These are phyloP conservation scores for Colletotrichum acutatum DNA, from an alignment of 2,329 filamentous ascomycete species.

Conservation along the genomic window DNA sequence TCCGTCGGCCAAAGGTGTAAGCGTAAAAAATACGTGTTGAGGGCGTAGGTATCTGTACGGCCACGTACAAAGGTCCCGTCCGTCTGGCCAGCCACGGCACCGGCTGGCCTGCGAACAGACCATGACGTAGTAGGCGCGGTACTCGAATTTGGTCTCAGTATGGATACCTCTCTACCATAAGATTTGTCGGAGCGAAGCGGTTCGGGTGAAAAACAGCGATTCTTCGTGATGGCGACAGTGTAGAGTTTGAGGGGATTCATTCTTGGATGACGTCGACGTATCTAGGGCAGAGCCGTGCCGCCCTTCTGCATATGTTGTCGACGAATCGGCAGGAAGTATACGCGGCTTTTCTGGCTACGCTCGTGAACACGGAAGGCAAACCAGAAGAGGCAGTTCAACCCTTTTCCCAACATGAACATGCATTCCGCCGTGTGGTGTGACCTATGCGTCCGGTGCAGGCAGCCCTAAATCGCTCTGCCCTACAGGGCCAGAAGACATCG, in stretches of 20 bases:
- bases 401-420: constrained; percentile 11
- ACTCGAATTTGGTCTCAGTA: background rate
- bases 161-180: background rate
- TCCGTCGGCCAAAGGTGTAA: constrained; percentile 6
- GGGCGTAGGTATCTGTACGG: background rate
- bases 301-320: constrained; percentile 1
- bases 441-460: constrained; percentile 8
- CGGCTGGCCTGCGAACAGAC: background rate
- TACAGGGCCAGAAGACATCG: background rate
- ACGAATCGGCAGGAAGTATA: constrained; percentile 14
- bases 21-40: background rate
- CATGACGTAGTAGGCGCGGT: constrained; percentile 2
- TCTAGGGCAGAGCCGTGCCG: constrained; percentile 10
- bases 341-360: background rate
- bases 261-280: constrained; percentile 17
- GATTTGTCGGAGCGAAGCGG: background rate
- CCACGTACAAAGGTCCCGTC: background rate
- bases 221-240: background rate
- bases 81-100: constrained; percentile 12
- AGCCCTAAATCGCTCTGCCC: constrained; percentile 25
- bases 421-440: constrained; percentile 22
- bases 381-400: constrained; percentile 9
- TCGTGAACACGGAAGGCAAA: constrained; percentile 4
- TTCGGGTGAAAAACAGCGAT: background rate
- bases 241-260: background rate